Percentiles rank a stretch among this genome's conserved stretches.
These are phyloP conservation scores for Penicillium corylophilum DNA, from an alignment of 2,329 filamentous ascomycete species.

Conservation along the genomic window DNA sequence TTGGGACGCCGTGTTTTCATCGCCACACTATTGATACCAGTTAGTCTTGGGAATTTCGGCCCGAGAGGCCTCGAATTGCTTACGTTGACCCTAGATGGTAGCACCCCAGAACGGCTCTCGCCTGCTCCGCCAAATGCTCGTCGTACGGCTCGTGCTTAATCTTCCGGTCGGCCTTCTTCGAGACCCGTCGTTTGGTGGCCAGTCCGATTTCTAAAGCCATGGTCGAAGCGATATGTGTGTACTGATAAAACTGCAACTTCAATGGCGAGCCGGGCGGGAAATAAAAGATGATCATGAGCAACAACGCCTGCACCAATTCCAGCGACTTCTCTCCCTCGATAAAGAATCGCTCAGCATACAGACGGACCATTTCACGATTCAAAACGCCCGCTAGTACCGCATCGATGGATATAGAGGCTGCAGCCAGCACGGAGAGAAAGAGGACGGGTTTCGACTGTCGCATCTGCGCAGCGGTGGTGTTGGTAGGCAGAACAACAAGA, in stretches of 20 bases:
- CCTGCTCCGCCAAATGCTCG: constrained; percentile 35
- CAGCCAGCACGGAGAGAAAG: constrained; percentile 70
- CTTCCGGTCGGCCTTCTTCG: constrained; percentile 20
- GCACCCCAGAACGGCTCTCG: constrained; percentile 33
- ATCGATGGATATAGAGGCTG: constrained; percentile 59
- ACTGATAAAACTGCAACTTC: constrained; percentile 53
- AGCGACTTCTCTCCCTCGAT: constrained; percentile 52
- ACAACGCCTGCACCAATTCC: constrained; percentile 52
- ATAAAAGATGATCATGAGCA: constrained; percentile 52
- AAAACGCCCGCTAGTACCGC: constrained; percentile 43
- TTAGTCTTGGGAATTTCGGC: neutral
- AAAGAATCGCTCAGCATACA: constrained; percentile 51
- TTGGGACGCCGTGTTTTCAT: constrained; percentile 40
- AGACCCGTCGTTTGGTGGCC: constrained; percentile 31
- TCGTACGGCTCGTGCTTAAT: constrained; percentile 18
- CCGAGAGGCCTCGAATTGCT: constrained; percentile 1
- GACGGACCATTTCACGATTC: constrained; percentile 50
- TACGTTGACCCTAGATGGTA: constrained; percentile 37
- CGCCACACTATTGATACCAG: constrained; percentile 26
- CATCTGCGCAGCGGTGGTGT: constrained; percentile 31
- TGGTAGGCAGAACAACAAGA: constrained; percentile 28
- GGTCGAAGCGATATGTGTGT: constrained; percentile 52
- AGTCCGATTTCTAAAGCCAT: constrained; percentile 51
- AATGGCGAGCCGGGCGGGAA: constrained; percentile 50
- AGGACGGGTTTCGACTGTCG: constrained; percentile 58